Conservation (phyloP, 768 basidiomycete genomes). For the Tephrocybe sp. region DNA sequence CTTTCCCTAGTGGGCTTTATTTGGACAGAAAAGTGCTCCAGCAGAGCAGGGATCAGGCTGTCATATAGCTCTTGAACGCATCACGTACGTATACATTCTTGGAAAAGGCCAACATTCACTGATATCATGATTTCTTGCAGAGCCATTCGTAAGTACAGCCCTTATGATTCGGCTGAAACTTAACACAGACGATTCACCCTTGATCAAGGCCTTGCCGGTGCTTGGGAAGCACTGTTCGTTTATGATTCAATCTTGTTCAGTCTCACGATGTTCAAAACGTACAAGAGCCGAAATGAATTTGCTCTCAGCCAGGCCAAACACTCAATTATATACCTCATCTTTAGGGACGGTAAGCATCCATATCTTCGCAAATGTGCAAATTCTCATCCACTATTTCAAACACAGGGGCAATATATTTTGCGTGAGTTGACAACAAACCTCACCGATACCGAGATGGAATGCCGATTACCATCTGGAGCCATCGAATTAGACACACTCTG, state of each 20-base stretch:
- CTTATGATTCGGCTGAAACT: not conserved
- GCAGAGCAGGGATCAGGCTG: constrained; percentile 29
- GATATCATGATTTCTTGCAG: constrained; percentile 4
- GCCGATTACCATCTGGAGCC: constrained; percentile 1
- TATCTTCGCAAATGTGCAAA: not conserved
- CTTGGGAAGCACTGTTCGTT: constrained; percentile 51
- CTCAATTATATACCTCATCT: constrained; percentile 39
- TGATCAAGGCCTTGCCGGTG: constrained; percentile 28
- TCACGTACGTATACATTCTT: constrained; percentile 25
- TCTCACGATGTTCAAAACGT: constrained; percentile 47
- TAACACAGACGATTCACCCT: not conserved
- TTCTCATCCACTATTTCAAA: not conserved
- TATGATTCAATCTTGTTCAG: constrained; percentile 47
- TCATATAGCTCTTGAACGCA: constrained; percentile 28
- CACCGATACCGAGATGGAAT: constrained; percentile 22
- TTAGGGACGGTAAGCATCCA: constrained; percentile 45
- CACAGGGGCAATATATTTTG: constrained; percentile 54
- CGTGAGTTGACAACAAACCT: constrained; percentile 32
- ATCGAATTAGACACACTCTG: constrained; percentile 29
- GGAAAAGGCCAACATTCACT: not conserved
- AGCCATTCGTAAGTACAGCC: constrained; percentile 15
- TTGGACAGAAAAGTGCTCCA: constrained; percentile 32
- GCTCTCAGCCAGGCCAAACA: constrained; percentile 18
- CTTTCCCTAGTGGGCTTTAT: constrained; percentile 38
- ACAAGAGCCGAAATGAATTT: constrained; percentile 29